These are phyloP conservation scores for Penicillium sp. DNA, from an alignment of 2,329 filamentous ascomycete genomes.

Conservation along the genomic window DNA sequence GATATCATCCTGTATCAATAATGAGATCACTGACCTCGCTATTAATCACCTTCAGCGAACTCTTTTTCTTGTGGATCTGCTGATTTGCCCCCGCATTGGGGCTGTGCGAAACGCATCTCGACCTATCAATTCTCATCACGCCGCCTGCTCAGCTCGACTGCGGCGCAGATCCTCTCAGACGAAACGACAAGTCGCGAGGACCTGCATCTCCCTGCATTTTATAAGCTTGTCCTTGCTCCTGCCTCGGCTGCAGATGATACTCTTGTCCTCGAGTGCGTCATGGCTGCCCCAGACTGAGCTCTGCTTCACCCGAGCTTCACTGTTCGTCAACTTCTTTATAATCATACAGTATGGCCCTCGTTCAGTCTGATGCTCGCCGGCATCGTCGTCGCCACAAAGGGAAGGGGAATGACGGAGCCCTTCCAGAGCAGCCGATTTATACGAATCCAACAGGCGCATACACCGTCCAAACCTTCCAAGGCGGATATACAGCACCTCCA, in stretches of 20 bases:
- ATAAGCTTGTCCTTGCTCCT: not conserved
- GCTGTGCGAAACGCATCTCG: slow-evolving; percentile 8
- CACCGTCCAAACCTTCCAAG: slow-evolving; percentile 9
- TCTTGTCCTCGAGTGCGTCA: not conserved
- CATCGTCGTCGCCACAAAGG: not conserved
- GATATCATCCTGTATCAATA: too few relatives aligned
- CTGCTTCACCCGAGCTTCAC: not conserved
- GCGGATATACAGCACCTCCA: not conserved
- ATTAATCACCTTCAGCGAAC: too few relatives aligned
- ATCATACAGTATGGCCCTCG: not conserved
- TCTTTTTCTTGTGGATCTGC: not conserved
- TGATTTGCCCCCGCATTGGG: slow-evolving; percentile 1
- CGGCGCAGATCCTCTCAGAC: slow-evolving; percentile 7
- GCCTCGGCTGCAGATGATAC: slow-evolving; percentile 1
- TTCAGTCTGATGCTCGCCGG: not conserved
- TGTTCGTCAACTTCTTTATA: not conserved
- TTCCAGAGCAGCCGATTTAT: not conserved
- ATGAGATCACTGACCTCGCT: too few relatives aligned
- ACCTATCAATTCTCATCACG: slow-evolving; percentile 1
- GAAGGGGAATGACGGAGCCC: not conserved
- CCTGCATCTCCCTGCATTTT: slow-evolving; percentile 9
- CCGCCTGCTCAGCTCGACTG: slow-evolving; percentile 1
- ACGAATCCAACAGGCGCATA: slow-evolving; percentile 1
- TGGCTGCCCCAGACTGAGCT: not conserved
- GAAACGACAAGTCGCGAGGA: not conserved